These are phyloP conservation scores for Aspergillus floridensis DNA, from an alignment of 2,329 filamentous ascomycete genomes.

Conservation along the genomic window DNA sequence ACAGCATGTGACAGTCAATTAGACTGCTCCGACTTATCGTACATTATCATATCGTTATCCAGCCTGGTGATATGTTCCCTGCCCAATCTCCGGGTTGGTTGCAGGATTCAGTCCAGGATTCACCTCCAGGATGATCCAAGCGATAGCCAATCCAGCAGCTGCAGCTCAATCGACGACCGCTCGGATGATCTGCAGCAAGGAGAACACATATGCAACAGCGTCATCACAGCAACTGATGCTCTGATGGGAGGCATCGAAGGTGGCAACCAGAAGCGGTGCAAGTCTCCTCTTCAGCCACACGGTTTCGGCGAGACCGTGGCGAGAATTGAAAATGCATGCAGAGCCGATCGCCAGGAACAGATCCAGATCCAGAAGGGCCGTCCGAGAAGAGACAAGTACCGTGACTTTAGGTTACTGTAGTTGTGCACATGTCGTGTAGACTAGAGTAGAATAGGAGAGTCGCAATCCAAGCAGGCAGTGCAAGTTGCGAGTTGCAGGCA, in stretches of 20 bases:
- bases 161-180: background rate
- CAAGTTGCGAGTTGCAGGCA: background rate
- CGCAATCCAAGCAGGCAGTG: conserved; percentile 12
- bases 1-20: no score
- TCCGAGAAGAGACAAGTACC: background rate
- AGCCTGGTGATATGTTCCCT: background rate
- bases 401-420: no score
- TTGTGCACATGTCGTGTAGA: background rate
- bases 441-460: background rate
- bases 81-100: background rate
- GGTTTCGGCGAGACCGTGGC: conserved; percentile 7
- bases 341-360: conserved; percentile 12
- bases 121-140: background rate
- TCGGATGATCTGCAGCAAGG: background rate
- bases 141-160: background rate
- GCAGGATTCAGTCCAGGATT: background rate
- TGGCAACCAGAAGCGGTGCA: background rate
- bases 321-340: background rate
- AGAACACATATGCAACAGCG: background rate
- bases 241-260: background rate
- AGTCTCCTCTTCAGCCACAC: conserved; percentile 6
- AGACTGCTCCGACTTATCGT: no score
- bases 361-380: background rate
- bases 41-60: background rate
- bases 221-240: background rate